Base-by-base conservation (phyloP, 345 rosid species). In the Cardamine resedifolia region DNA sequence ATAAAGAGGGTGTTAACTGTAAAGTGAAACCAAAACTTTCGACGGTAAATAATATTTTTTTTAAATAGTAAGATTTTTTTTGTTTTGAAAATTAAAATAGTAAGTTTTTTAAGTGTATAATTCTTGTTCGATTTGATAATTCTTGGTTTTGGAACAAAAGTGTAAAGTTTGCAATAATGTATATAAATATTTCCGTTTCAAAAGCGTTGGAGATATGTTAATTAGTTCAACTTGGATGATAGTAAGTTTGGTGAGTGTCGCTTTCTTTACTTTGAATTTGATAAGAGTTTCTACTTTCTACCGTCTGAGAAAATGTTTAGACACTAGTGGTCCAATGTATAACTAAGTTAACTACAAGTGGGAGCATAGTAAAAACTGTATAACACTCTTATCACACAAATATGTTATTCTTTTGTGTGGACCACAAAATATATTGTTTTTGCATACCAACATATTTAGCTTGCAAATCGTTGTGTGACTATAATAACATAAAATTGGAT, bases 181-280 rank as follows among this genome's bases (percentile, higher is more conserved):
- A n/a, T 31, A 12, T 67, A 52, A 58, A 58, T 48, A 38, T 38
- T 19, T 51, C 18, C 14, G 24, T 41, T 74, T 48, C 1, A 45
- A 44, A 62, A 14, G 23, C 43, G 39, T 15, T 60, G 26, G 3
- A 60, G 24, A 36, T 39, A 11, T 41, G 34, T 52, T 43, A 24
- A 43, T 55, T 63, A 31, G 23, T 68, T 41, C 50, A 24, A 61
- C 30, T 51, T 30, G 66, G 60, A 71, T 51, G 21, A 28, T 66
- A n/a, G 24, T 31, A 66, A 59, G 63, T 59, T 75, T 75, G 74
- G 70, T 68, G 69, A 68, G 1, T 45, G 70, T 76, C 74, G 52
- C 44, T 75, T 68, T 75, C 70, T 62, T 24, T 33, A 33, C 69
- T 60, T 61, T 75, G 64, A 53, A 43, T 60, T 59, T 18, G 24